These are phyloP conservation scores for Speleostelium caveatum DNA, from an alignment of 78 protist species.

Conservation along the genomic window DNA sequence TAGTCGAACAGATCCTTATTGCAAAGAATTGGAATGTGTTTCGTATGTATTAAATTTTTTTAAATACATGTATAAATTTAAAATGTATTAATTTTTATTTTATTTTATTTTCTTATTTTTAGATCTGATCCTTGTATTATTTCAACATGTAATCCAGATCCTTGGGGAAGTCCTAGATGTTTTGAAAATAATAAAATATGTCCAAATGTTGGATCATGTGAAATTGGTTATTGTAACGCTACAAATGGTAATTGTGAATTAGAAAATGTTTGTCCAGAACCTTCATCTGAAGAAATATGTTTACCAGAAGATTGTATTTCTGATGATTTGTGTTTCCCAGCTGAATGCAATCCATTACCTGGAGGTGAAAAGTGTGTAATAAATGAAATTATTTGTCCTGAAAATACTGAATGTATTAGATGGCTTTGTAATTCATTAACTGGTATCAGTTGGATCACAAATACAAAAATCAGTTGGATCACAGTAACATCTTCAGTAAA, in stretches of 20 bases:
- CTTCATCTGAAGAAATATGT: conserved; percentile 3
- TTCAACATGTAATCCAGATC: background rate
- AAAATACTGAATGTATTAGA: background rate
- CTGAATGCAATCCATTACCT: background rate
- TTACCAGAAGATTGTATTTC: background rate
- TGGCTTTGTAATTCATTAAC: background rate
- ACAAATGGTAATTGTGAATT: background rate
- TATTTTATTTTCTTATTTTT: no score
- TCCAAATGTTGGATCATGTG: conserved; percentile 8
- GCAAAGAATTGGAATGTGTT: background rate
- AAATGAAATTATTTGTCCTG: background rate
- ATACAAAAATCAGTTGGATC: no score
- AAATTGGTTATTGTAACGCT: background rate
- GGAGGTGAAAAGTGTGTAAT: background rate
- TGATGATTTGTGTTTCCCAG: background rate
- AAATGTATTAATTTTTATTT: no score
- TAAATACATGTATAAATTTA: no score
- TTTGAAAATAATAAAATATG: background rate
- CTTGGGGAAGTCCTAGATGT: background rate
- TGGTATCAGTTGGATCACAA: background rate
- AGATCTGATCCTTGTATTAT: background rate
- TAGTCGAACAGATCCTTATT: background rate
- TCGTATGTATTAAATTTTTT: background rate
- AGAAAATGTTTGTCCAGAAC: background rate
- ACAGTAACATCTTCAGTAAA: no score